A percentile compares a stretch with the other conserved stretches of the same genome.
phyloP scores from a whole-genome alignment of 257 asterid genomes.

The Nicotiana otophora region DNA sequence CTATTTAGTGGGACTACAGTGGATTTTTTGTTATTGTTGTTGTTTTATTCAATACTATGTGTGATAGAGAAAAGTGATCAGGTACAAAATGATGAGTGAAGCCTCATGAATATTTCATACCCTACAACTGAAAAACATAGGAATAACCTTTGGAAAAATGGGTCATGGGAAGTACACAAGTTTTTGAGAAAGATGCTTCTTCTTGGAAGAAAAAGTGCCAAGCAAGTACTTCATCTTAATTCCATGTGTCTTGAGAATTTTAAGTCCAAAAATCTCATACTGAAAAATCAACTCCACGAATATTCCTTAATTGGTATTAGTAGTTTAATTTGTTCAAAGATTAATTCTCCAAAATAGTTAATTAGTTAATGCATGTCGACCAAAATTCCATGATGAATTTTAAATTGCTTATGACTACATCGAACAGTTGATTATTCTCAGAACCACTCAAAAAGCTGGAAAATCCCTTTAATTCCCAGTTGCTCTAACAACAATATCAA shows the following conservation, averaged over 20 bases:
- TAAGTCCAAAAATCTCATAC: neutral
- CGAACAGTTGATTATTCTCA: neutral
- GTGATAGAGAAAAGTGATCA: neutral
- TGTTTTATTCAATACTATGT: neutral
- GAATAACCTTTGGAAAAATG: neutral
- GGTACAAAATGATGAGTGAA: neutral
- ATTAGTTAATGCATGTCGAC: neutral
- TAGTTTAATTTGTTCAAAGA: neutral
- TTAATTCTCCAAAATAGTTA: neutral
- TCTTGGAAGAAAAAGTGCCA: neutral
- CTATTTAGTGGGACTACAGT: no score
- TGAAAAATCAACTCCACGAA: neutral
- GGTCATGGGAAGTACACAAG: neutral
- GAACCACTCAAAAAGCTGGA: neutral
- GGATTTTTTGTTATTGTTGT: no score
- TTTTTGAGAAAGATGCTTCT: slow-evolving; percentile 2
- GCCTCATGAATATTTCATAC: neutral
- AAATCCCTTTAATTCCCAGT: neutral
- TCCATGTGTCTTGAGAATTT: neutral
- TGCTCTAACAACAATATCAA: neutral
- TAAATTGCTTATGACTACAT: neutral
- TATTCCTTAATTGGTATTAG: neutral
- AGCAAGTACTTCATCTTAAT: neutral
- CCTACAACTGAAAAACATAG: slow-evolving; percentile 8
- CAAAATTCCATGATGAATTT: neutral